Conservation (phyloP, 768 basidiomycete species). For the Suillus plorans region DNA sequence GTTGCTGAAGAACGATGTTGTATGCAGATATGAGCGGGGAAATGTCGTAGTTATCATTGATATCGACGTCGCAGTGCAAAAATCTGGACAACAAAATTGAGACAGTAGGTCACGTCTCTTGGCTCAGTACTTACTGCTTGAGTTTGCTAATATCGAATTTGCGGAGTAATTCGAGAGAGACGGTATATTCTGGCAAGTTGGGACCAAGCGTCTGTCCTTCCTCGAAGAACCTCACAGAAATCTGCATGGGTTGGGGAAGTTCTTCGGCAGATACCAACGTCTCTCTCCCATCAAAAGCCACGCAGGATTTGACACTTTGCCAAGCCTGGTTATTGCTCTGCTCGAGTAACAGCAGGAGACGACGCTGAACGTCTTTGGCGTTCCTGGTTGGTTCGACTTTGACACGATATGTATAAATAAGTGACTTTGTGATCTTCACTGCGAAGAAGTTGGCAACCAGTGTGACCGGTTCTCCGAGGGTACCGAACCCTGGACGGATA, state of each 20-base stretch:
- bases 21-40: conserved; percentile 39
- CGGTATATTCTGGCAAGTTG: conserved; percentile 23
- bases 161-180: conserved; percentile 30
- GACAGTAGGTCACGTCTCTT: neutral
- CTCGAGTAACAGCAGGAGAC: conserved; percentile 40
- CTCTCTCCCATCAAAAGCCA: conserved; percentile 37
- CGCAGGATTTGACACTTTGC: conserved; percentile 23
- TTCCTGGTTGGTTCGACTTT: conserved; percentile 25
- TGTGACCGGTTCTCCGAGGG: conserved; percentile 32
- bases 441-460: conserved; percentile 46
- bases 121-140: conserved; percentile 22
- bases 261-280: conserved; percentile 31
- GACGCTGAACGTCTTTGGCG: conserved; percentile 32
- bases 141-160: conserved; percentile 27
- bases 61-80: conserved; percentile 33
- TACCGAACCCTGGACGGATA: conserved; percentile 39
- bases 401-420: conserved; percentile 40
- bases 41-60: conserved; percentile 35
- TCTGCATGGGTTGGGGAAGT: conserved; percentile 29
- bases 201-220: conserved; percentile 32
- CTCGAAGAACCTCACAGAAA: conserved; percentile 29
- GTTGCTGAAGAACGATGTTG: conserved; percentile 40
- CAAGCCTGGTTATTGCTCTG: conserved; percentile 26
- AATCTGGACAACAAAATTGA: conserved; percentile 25
- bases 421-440: conserved; percentile 34